Evolutionary conservation across 2,329 filamentous ascomycete species (phyloP).

Genomic region (Fusarium globosum): DNA sequence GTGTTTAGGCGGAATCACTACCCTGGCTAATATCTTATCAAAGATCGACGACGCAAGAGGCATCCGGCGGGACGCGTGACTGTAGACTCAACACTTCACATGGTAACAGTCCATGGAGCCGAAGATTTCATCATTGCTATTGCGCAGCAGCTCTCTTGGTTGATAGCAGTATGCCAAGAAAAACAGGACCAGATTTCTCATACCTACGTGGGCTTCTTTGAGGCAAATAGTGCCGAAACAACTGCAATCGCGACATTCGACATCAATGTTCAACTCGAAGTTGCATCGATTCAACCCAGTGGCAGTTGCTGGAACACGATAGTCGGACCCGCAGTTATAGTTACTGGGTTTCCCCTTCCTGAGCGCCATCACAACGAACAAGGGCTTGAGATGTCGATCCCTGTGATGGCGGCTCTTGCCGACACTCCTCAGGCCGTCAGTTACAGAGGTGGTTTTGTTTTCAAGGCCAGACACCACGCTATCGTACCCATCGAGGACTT

Average conservation of each 20-base stretch:
- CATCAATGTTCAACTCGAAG: neutral
- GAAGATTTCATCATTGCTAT: neutral
- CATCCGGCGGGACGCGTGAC: neutral
- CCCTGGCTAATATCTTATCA: neutral
- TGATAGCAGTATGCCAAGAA: neutral
- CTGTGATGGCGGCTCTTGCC: neutral
- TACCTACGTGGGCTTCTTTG: neutral
- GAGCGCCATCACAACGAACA: neutral
- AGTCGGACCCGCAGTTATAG: neutral
- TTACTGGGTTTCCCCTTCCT: neutral
- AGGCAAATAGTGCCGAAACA: neutral
- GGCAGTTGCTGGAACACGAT: neutral
- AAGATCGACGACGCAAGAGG: neutral
- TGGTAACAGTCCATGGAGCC: neutral
- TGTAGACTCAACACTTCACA: neutral
- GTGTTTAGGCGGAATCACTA: neutral
- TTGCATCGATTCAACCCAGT: neutral
- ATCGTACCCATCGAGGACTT: neutral
- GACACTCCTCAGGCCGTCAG: neutral
- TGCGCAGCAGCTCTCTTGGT: neutral
- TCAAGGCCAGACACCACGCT: neutral
- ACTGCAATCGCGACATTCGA: neutral
- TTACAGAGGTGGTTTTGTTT: neutral
- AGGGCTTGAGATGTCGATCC: neutral
- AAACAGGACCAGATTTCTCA: neutral